Evolutionary conservation across 257 asterid genomes (phyloP).

Genomic region (Mitragyna speciosa): DNA sequence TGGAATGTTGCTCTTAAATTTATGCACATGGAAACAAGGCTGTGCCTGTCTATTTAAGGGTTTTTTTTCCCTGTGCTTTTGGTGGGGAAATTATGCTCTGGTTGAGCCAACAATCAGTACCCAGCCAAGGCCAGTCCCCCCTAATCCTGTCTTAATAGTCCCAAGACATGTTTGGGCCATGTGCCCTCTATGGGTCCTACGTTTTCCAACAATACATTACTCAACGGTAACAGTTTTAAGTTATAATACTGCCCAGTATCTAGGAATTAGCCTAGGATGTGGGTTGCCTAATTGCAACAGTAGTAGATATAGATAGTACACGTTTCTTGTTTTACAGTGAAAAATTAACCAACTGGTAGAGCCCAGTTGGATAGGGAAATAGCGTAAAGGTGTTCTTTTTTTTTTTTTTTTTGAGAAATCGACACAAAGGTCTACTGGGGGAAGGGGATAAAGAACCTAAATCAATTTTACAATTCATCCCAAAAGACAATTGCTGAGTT

Average conservation of each 20-base stretch:
- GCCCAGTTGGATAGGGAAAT: too few species aligned
- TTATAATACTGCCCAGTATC: neutral
- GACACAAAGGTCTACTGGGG: too few species aligned
- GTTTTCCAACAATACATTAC: constrained; percentile 16
- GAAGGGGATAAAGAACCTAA: too few species aligned
- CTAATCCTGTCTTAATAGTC: constrained; percentile 50
- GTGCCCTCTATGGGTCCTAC: constrained; percentile 48
- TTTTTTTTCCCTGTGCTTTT: constrained; percentile 26
- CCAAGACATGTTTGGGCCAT: constrained; percentile 51
- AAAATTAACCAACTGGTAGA: too few species aligned
- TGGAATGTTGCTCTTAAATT: constrained; percentile 51
- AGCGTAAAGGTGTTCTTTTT: too few species aligned
- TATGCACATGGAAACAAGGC: constrained; percentile 49
- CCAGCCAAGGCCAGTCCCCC: constrained; percentile 28
- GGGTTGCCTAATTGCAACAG: neutral
- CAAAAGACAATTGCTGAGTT: too few species aligned
- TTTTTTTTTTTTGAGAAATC: too few species aligned
- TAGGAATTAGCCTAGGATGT: neutral
- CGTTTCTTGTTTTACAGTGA: too few species aligned
- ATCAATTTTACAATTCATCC: too few species aligned
- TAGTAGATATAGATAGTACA: too few species aligned
- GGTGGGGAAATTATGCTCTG: constrained; percentile 46
- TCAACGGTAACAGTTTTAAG: neutral
- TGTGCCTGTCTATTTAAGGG: constrained; percentile 37
- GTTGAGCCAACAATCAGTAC: constrained; percentile 33